These are phyloP conservation scores for Tulasnella sp. DNA, from an alignment of 768 basidiomycete species.

Conservation along the genomic window DNA sequence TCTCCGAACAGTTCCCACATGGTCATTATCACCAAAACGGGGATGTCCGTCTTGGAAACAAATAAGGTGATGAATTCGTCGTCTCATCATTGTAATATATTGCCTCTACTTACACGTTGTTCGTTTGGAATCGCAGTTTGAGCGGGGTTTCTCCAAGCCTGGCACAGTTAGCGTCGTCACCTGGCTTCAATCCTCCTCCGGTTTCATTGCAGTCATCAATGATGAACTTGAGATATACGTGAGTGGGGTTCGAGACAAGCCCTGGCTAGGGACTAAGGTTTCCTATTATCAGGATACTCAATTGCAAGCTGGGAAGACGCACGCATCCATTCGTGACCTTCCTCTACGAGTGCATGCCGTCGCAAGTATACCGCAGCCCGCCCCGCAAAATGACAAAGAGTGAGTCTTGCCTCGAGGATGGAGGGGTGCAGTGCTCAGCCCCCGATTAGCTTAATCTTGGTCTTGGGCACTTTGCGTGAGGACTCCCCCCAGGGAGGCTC, in stretches of 20 bases:
- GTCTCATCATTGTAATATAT: not conserved
- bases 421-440: not conserved
- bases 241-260: not conserved
- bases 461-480: not conserved
- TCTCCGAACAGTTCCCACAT: constrained; percentile 64
- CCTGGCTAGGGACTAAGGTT: not conserved
- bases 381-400: too few relatives aligned
- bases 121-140: constrained; percentile 43
- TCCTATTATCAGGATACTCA: not conserved
- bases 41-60: constrained; percentile 59
- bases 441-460: not conserved
- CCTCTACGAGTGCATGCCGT: not conserved
- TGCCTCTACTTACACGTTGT: not conserved
- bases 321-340: not conserved
- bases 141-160: constrained; percentile 51
- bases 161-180: constrained; percentile 37
- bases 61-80: constrained; percentile 39
- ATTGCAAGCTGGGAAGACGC: not conserved
- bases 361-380: not conserved
- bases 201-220: constrained; percentile 63
- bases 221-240: constrained; percentile 39
- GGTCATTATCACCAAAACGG: constrained; percentile 54
- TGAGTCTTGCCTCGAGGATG: too few relatives aligned
- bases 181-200: constrained; percentile 59
- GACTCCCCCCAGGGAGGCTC: constrained; percentile 34